Percentiles rank a stretch among this genome's conserved stretches.
Conservation (phyloP, 345 rosid genomes). For the Dipteronia dyeriana region DNA sequence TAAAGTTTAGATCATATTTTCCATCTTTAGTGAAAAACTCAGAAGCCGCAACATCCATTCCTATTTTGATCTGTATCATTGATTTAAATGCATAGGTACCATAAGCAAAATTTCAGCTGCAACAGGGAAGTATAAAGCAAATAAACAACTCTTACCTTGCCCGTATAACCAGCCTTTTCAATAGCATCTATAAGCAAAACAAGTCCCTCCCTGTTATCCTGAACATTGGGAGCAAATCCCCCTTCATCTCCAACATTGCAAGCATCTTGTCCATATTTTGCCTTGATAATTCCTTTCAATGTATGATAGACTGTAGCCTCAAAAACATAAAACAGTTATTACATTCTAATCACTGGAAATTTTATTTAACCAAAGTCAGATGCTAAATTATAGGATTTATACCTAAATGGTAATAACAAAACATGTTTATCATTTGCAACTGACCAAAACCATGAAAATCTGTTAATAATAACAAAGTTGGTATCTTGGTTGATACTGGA, state of each 20-base stretch:
- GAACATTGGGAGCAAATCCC: conserved; percentile 97
- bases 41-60: conserved; percentile 99
- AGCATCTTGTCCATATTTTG: conserved; percentile 96
- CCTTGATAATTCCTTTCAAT: conserved; percentile 83
- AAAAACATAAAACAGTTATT: conserved; percentile 4
- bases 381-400: not conserved
- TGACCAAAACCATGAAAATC: not conserved
- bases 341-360: not conserved
- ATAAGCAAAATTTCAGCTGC: not conserved
- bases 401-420: not conserved
- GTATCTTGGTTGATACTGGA: not conserved
- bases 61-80: conserved; percentile 80
- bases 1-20: conserved; percentile 87
- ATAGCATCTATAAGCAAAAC: conserved; percentile 96
- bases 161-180: conserved; percentile 92
- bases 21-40: conserved; percentile 88
- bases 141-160: conserved; percentile 53
- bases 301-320: conserved; percentile 73
- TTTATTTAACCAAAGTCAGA: not conserved
- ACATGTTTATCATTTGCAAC: not conserved
- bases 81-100: conserved; percentile 10
- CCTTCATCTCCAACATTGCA: conserved; percentile 99
- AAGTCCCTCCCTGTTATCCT: conserved; percentile 95
- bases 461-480: not conserved
- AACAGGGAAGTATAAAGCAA: conserved; percentile 11